Evolutionary conservation across 2,329 filamentous ascomycete genomes (phyloP), one percentile per base, ranked within the genome.

Genomic region (Fusarium penzigii): DNA sequence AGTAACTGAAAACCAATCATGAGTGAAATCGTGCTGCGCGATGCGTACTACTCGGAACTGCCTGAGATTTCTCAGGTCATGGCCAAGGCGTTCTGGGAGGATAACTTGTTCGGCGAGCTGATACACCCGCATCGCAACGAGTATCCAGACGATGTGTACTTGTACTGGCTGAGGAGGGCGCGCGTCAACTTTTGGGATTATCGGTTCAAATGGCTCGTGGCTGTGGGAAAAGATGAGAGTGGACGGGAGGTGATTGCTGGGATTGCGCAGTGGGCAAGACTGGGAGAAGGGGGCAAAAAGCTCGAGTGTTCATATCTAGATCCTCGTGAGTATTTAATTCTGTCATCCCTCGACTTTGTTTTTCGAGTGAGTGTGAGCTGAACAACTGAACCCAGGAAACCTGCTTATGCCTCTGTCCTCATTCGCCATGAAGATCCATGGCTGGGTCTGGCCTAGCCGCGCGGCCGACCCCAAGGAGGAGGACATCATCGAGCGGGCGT

Each of bases 71-170:
- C 68, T 10, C 57, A 63, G 56, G 51, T 68, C 10, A 53, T 67
- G 48, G 62, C 71, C 6, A 53, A 54, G 14, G 69, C 70, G 0
- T 73, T 73, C 47, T 63, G 62, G 57, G 59, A 72, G 7, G 70
- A 73, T 29, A 62, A 64, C 11, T 43, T 73, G 7, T 70, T 70
- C 34, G 70, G 69, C 17, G 52, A 65, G 3, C 52, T 70, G 17
- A 69, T 73, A 20, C 67, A 72, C 44, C 71, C 71, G 4, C 57
- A 68, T 48, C 70, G 71, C 17, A 48, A 64, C 5, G 44, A 67
- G 29, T 64, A 65, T 38, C 70, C 70, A 0, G 48, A 55, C 13
- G 67, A 73, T 49, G 60, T 65, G 17, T 53, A 69, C 40, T 32
- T 64, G 14, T 70, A 65, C 54, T 73, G 65, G 57, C 48, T 71